Base-by-base conservation (phyloP, 1,284 basidiomycete species). In the Trichosporon ovoides region DNA sequence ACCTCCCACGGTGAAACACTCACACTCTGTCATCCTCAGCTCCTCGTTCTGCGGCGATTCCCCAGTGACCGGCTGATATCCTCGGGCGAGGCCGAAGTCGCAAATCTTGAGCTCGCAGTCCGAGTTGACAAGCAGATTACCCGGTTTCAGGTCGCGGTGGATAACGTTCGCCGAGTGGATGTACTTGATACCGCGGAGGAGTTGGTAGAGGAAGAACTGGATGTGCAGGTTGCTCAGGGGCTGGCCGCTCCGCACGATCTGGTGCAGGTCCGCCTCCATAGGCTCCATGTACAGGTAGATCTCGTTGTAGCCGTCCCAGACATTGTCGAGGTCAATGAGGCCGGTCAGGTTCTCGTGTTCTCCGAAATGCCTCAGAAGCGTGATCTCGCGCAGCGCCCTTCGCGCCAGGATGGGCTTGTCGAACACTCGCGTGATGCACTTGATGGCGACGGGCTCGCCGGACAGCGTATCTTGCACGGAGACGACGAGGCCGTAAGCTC, bases 51-150 rank as follows among this genome's bases (percentile, higher is more conserved):
- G 72, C 46, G 62, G 87, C 83, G 34, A 84, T 81, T 62, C 71
- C 16, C 55, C 59, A 0, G 38, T n/a, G 34, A 61, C 67, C 60
- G 22, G 63, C 65, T 36, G 57, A 58, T 76, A 80, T 0, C 79
- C 79, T 59, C 79, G 69, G 1, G 83, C 92, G 28, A 98, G 80
- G n/a, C 96, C 96, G 75, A 99, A 98, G 75, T 99, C 96, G 72
- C 96, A 98, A 52, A 99, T 98, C 79, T 93, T 94, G 59, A 94
- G 81, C 74, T 95, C 92, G 77, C 95, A 98, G 77, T 98, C 94
- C 24, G 94, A 88, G 71, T 99, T 98, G 63, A 99, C 95, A 13
- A 98, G 85, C 19, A 97, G 76, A 72, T 92, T 92, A 14, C 80
- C 83, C 0, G 96, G 96, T 75, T 99, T 99, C 57, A 96, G 81